phyloP scores from a whole-genome alignment of 2,329 filamentous ascomycete genomes.

The Colletotrichum destructivum region DNA sequence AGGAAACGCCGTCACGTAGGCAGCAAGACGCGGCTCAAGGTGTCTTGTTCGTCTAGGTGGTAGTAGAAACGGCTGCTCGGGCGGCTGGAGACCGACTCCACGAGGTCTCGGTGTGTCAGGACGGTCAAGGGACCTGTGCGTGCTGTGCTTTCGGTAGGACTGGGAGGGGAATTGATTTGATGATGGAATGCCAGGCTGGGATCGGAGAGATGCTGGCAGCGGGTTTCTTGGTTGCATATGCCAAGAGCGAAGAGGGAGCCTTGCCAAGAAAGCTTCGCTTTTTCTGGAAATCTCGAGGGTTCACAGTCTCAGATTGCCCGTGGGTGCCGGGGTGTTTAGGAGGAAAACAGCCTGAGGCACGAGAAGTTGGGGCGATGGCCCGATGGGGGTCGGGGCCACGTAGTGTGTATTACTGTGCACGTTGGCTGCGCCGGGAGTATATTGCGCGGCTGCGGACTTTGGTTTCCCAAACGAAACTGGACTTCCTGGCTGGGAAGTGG shows the following conservation, averaged over 20 bases:
- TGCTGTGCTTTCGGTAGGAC: conserved; percentile 23
- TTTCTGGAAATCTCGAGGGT: conserved; percentile 43
- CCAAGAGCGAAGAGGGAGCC: conserved; percentile 44
- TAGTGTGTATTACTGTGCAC: conserved; percentile 14
- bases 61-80: conserved; percentile 11
- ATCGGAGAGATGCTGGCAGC: conserved; percentile 43
- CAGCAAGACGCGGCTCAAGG: neutral
- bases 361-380: conserved; percentile 17
- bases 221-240: conserved; percentile 45
- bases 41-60: conserved; percentile 18
- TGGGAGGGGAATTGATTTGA: conserved; percentile 41
- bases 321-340: conserved; percentile 34
- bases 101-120: conserved; percentile 40
- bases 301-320: conserved; percentile 44
- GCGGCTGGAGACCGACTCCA: conserved; percentile 38
- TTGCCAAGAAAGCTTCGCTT: conserved; percentile 46
- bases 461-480: conserved; percentile 17
- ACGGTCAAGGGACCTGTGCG: conserved; percentile 35
- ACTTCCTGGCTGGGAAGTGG: conserved; percentile 1
- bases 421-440: conserved; percentile 10
- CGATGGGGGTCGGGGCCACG: conserved; percentile 16
- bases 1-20: neutral
- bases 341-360: conserved; percentile 36
- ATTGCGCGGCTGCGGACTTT: conserved; percentile 21
- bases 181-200: conserved; percentile 42